A percentile compares a stretch with the other conserved stretches of the same genome.
phyloP scores from a whole-genome alignment of 495 filamentous ascomycete genomes.

The Xylaria telfairii region DNA sequence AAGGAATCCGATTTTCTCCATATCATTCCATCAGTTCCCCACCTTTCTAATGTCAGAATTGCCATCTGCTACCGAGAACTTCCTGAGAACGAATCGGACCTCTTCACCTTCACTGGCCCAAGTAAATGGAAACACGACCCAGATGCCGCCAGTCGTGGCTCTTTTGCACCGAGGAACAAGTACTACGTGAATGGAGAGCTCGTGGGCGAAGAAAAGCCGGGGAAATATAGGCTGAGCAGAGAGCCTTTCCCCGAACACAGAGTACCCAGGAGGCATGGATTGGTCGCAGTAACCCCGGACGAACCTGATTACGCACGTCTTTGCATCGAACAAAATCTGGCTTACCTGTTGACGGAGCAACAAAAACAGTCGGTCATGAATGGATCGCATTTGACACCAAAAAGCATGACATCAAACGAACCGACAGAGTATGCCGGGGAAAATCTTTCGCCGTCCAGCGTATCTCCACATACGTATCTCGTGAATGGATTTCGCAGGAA shows the following conservation, averaged over 20 bases:
- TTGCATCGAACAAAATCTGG: constrained; percentile 54
- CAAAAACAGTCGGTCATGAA: constrained; percentile 38
- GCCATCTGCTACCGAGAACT: constrained; percentile 59
- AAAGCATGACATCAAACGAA: constrained; percentile 42
- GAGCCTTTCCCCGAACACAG: constrained; percentile 54
- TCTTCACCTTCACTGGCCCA: constrained; percentile 41
- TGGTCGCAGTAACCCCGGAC: constrained; percentile 49
- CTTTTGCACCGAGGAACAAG: constrained; percentile 53
- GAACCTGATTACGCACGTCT: constrained; percentile 54
- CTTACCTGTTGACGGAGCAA: constrained; percentile 45
- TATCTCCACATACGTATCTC: constrained; percentile 27
- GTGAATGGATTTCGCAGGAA: constrained; percentile 37
- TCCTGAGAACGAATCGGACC: constrained; percentile 48
- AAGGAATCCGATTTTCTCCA: constrained; percentile 78
- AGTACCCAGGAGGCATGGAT: constrained; percentile 52
- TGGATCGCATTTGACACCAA: constrained; percentile 37
- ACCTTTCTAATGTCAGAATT: constrained; percentile 68
- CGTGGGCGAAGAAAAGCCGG: constrained; percentile 47
- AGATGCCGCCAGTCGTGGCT: constrained; percentile 44
- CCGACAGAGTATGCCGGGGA: constrained; percentile 32
- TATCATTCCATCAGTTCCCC: constrained; percentile 71
- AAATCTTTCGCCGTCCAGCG: constrained; percentile 33
- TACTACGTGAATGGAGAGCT: constrained; percentile 55
- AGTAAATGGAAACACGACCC: constrained; percentile 62
- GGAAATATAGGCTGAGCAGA: constrained; percentile 43